Conservation (phyloP, 768 basidiomycete genomes). For the Mycena alexandri region DNA sequence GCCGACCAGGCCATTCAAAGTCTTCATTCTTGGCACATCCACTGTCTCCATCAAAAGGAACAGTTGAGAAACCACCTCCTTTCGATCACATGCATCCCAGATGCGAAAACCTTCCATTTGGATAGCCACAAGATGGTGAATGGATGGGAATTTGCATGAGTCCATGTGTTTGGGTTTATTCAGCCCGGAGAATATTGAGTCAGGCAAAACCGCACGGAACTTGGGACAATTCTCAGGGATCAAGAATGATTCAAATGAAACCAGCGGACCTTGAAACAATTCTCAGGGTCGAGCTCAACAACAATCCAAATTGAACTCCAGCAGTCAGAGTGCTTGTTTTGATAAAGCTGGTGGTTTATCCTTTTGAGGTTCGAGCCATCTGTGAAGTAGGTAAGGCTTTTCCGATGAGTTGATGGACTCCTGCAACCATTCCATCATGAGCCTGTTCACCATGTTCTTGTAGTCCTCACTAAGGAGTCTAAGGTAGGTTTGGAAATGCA, state of each 20-base stretch:
- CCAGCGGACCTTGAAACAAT: neutral
- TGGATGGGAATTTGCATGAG: constrained; percentile 39
- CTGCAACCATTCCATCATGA: too few species aligned
- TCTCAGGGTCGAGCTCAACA: neutral
- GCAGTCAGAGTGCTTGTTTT: neutral
- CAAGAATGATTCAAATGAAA: too few species aligned
- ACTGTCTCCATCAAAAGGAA: neutral
- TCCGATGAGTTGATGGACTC: too few species aligned
- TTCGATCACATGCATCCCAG: neutral
- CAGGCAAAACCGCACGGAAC: constrained; percentile 32
- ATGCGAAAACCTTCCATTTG: constrained; percentile 14
- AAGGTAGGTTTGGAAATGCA: too few species aligned
- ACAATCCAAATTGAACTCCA: neutral
- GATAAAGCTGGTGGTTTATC: too few species aligned
- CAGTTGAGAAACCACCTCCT: neutral
- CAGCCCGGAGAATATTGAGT: constrained; percentile 37
- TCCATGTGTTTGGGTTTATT: constrained; percentile 40
- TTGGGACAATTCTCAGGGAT: too few species aligned
- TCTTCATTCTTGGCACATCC: too few species aligned
- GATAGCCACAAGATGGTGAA: constrained; percentile 39
- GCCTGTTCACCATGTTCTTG: too few species aligned
- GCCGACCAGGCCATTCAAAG: neutral
- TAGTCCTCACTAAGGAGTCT: too few species aligned
- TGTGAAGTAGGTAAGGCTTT: too few species aligned
- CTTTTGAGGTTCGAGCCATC: too few species aligned